Percentiles rank a stretch among this genome's conserved stretches.
Conservation (phyloP, 2,329 filamentous ascomycete genomes). For the Fusarium humuli region DNA sequence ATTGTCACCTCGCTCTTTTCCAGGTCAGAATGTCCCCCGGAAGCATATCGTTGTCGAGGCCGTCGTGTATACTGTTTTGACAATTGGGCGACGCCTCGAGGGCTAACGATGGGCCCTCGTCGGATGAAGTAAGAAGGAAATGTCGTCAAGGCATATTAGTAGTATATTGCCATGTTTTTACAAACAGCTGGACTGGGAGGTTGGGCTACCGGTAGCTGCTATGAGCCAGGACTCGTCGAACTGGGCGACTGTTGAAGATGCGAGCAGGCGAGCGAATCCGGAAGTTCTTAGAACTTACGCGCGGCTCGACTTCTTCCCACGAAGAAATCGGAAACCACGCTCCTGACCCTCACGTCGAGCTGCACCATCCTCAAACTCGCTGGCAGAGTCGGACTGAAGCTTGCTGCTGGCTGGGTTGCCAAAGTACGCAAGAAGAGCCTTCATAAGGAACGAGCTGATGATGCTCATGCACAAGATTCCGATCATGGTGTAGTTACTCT, state of each 20-base stretch:
- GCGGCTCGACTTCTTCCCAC: slow-evolving; percentile 51
- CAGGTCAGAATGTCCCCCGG: slow-evolving; percentile 15
- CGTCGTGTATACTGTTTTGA: not conserved
- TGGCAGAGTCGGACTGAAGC: slow-evolving; percentile 55
- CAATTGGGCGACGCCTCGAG: not conserved
- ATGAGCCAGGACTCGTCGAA: slow-evolving; percentile 8
- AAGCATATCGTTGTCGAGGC: slow-evolving; percentile 58
- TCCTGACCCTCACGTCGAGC: slow-evolving; percentile 68
- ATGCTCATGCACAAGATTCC: slow-evolving; percentile 86
- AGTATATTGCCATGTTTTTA: slow-evolving; percentile 21
- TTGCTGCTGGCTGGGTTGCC: slow-evolving; percentile 65
- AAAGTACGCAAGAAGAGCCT: slow-evolving; percentile 69
- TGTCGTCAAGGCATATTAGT: slow-evolving; percentile 12
- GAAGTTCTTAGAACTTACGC: slow-evolving; percentile 25
- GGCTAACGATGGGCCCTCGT: not conserved
- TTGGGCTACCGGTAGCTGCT: slow-evolving; percentile 51
- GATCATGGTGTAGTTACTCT: slow-evolving; percentile 89
- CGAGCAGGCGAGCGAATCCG: slow-evolving; percentile 16
- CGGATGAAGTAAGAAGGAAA: slow-evolving; percentile 31
- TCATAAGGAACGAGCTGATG: slow-evolving; percentile 76
- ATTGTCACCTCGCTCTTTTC: slow-evolving; percentile 58
- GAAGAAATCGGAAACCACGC: slow-evolving; percentile 65
- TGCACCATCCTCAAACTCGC: slow-evolving; percentile 69
- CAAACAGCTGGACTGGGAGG: slow-evolving; percentile 48
- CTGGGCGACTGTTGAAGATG: slow-evolving; percentile 49